Base-by-base conservation (phyloP, 108 stramenopile species). In the Cyclotella sp. region DNA sequence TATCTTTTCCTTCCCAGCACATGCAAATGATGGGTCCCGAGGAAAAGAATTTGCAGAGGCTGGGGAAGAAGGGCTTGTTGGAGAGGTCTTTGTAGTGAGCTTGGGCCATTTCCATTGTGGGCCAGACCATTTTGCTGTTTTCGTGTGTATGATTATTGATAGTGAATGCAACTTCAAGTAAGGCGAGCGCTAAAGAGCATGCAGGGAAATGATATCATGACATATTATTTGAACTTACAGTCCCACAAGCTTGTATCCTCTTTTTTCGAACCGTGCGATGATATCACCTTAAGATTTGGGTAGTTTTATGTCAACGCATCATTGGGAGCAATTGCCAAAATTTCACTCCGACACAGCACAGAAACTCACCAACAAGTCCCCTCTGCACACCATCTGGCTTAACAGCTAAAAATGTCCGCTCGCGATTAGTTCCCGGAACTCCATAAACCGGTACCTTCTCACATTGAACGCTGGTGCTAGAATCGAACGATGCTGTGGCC, bases 351-450 rank as follows among this genome's bases (percentile, higher is more conserved):
- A 19, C 13, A 14, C 4, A 63, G 13, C 22, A 11, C 19, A 26
- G 8, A 26, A 18, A 26, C 67, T 68, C 67, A 68, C 96, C 96
- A 42, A 97, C 85, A 51, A 97, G 77, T n/a, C 93, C 96, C 18
- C 98, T 86, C 79, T 97, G 97, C 11, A 98, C 98, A 41, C 93
- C 98, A 80, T 98, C 97, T 16, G 98, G 97, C 84, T 98, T 61
- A 30, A 61, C 60, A 34, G 60, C 60, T 30, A 61, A 61, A 61
- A 61, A 61, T 61, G 60, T 61, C 34, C 60, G 34, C n/a, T 61
- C 60, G 15, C 60, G 60, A 61, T 61, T 61, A 30, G 60, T 61
- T 16, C 60, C 60, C 3, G 60, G 60, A 39, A 61, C 60, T 39
- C 60, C 60, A 12, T 61, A 61, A 15, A 61, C 60, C 1, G 60